Percentiles rank a stretch among this genome's conserved stretches.
Evolutionary conservation across 148 eudicot genomes (phyloP).

Genomic region (Vaccinium myrtillus): DNA sequence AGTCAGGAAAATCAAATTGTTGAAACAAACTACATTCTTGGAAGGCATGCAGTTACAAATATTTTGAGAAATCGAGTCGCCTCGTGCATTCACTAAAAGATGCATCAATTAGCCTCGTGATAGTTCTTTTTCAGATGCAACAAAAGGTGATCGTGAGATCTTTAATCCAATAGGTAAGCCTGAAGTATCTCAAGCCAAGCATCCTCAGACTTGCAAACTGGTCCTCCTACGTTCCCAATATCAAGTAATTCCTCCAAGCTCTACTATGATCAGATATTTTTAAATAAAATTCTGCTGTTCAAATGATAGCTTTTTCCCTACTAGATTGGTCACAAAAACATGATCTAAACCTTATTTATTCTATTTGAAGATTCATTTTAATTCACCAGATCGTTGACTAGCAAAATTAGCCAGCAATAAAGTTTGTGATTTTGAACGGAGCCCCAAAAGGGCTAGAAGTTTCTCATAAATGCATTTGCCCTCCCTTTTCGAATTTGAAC

Average conservation of each 20-base stretch:
- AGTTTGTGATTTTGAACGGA: not conserved
- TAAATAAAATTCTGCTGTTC: not conserved
- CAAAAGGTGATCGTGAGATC: not conserved
- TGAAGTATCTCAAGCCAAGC: not conserved
- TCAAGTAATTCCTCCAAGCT: not conserved
- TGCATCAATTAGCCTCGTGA: not conserved
- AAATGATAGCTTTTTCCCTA: not conserved
- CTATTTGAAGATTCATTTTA: not conserved
- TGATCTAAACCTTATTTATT: not conserved
- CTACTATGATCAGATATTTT: not conserved
- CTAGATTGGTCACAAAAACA: not conserved
- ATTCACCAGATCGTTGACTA: too few species aligned
- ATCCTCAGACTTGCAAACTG: not conserved
- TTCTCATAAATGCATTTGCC: not conserved
- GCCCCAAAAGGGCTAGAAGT: not conserved
- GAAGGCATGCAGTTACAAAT: not conserved
- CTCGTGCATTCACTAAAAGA: not conserved
- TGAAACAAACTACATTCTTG: not conserved
- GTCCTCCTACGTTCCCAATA: not conserved
- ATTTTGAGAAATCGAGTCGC: not conserved
- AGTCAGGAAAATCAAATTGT: not conserved
- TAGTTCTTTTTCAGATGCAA: not conserved
- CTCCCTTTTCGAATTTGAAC: not conserved
- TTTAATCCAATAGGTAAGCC: not conserved
- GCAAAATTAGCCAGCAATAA: slow-evolving; percentile 2